Evolutionary conservation across 129 eudicot species (phyloP).

Genomic region (Chrysanthemum makinoi): DNA sequence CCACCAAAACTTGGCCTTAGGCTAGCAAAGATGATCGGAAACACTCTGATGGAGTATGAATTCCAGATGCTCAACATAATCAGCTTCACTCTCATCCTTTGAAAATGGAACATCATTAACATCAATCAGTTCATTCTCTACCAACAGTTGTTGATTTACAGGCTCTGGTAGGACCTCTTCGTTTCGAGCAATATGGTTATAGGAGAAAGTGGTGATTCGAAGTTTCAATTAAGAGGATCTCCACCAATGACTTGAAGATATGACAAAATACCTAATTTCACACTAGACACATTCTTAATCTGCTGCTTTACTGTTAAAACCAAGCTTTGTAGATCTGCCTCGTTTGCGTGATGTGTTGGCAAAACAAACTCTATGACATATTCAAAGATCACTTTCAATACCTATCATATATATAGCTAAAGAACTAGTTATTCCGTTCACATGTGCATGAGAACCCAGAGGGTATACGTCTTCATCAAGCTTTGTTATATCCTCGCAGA

Average conservation of each 20-base stretch:
- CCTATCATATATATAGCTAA: background rate
- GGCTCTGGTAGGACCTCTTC: background rate
- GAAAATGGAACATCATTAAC: background rate
- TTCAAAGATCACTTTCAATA: background rate
- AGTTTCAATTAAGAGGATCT: background rate
- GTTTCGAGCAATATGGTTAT: background rate
- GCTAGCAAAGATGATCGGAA: no score
- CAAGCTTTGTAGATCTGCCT: background rate
- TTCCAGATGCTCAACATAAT: background rate
- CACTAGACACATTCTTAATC: background rate
- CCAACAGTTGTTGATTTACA: background rate
- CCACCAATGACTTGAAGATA: conserved; percentile 6
- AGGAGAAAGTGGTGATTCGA: background rate
- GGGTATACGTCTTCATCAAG: background rate
- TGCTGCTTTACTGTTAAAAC: background rate
- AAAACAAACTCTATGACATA: conserved; percentile 1
- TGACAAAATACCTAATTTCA: background rate
- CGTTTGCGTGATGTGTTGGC: background rate
- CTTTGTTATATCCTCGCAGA: no score
- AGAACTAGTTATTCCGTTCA: background rate
- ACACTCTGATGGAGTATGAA: no score
- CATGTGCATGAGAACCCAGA: background rate
- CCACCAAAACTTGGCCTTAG: no score
- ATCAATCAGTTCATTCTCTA: background rate
- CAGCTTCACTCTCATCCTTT: background rate